Conservation (phyloP, 345 rosid species). For the Carallia brachiata region DNA sequence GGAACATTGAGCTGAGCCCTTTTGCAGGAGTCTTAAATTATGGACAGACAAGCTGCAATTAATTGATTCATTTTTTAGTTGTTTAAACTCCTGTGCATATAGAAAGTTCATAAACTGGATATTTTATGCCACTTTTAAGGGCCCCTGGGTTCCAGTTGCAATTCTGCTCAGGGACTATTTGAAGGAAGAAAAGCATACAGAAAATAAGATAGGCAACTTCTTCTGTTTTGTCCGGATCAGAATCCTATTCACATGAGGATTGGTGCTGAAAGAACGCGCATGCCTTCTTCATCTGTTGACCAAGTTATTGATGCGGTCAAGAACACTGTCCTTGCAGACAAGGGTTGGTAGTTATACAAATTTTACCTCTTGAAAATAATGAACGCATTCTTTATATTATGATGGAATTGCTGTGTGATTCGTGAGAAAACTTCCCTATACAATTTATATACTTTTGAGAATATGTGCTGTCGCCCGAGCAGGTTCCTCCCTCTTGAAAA, state of each 20-base stretch:
- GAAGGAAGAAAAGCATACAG: slow-evolving; percentile 86
- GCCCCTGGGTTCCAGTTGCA: background rate
- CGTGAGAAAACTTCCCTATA: background rate
- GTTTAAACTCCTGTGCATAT: background rate
- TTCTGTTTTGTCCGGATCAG: slow-evolving; percentile 69
- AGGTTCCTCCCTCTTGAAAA: slow-evolving; percentile 55
- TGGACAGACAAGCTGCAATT: slow-evolving; percentile 64
- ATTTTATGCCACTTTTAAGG: too few relatives aligned
- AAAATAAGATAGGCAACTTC: slow-evolving; percentile 58
- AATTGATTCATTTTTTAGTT: background rate
- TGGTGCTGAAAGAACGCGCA: slow-evolving; percentile 85
- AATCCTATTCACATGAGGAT: slow-evolving; percentile 63
- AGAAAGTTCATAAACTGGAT: too few relatives aligned
- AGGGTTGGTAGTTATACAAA: slow-evolving; percentile 51
- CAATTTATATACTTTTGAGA: too few relatives aligned
- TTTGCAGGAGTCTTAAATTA: slow-evolving; percentile 78
- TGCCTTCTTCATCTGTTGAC: slow-evolving; percentile 71
- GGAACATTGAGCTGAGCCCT: slow-evolving; percentile 70
- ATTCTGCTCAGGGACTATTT: slow-evolving; percentile 52
- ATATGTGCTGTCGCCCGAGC: background rate
- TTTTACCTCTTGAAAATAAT: too few relatives aligned
- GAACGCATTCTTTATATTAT: too few relatives aligned
- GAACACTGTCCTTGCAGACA: slow-evolving; percentile 64
- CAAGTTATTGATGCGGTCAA: slow-evolving; percentile 74
- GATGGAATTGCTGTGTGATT: too few relatives aligned